Conservation (phyloP, 208 protist species). For the Acanthamoeba castellanii region DNA sequence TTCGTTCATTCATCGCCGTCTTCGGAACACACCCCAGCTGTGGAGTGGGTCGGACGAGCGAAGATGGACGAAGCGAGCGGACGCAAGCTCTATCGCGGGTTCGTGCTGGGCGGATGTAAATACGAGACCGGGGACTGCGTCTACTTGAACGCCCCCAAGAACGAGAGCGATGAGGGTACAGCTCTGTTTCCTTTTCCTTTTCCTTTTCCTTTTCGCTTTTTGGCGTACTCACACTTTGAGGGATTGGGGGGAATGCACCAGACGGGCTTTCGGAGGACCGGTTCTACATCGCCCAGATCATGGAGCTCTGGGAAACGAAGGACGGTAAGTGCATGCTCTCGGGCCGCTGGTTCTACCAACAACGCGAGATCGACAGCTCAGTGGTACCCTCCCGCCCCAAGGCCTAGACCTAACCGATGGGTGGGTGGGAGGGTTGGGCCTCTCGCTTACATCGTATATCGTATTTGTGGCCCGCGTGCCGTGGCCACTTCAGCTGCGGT, state of each 20-base stretch:
- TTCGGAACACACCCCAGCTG: neutral
- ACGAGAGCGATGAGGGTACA: neutral
- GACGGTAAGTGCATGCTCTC: constrained; percentile 60
- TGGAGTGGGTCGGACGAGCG: constrained; percentile 37
- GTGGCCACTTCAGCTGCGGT: neutral
- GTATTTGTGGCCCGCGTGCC: neutral
- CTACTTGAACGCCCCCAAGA: constrained; percentile 6
- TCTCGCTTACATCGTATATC: too few relatives aligned
- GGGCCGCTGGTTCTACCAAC: constrained; percentile 65
- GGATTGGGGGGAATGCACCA: neutral
- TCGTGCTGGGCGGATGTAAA: constrained; percentile 38
- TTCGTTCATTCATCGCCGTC: too few relatives aligned
- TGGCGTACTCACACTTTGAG: neutral
- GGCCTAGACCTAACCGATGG: neutral
- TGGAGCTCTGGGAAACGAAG: constrained; percentile 54
- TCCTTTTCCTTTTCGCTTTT: neutral
- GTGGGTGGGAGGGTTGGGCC: too few relatives aligned
- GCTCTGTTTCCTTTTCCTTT: neutral
- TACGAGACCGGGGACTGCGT: constrained; percentile 53
- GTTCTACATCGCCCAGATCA: constrained; percentile 63
- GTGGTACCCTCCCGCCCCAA: neutral
- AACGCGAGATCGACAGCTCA: constrained; percentile 27
- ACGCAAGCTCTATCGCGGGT: constrained; percentile 20
- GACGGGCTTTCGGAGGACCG: neutral
- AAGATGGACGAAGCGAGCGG: constrained; percentile 39